Conservation (phyloP, 2,329 filamentous ascomycete species). For the Lasiodiplodia citricola region DNA sequence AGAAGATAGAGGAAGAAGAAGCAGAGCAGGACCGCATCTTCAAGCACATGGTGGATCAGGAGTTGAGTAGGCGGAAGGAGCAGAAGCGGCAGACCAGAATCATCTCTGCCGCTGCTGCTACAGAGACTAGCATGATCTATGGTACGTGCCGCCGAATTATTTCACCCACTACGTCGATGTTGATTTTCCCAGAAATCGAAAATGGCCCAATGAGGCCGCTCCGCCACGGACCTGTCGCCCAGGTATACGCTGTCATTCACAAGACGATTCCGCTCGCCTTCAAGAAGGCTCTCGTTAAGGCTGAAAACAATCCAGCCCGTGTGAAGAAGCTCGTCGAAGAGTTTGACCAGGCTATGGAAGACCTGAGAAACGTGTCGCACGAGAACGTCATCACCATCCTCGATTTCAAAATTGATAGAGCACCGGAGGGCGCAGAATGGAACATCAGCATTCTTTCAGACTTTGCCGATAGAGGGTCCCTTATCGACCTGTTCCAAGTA, state of each 20-base stretch:
- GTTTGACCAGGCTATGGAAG: conserved; percentile 77
- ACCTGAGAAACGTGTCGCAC: conserved; percentile 75
- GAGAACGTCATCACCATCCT: conserved; percentile 78
- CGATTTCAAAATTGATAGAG: conserved; percentile 75
- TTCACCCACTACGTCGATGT: conserved; percentile 68
- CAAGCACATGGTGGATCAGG: conserved; percentile 73
- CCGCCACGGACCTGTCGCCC: conserved; percentile 64
- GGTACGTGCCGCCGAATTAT: conserved; percentile 6
- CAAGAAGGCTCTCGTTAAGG: conserved; percentile 50
- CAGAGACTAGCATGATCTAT: neutral
- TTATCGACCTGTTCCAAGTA: conserved; percentile 81
- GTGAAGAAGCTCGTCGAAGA: conserved; percentile 78
- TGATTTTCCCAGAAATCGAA: conserved; percentile 68
- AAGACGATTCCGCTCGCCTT: conserved; percentile 64
- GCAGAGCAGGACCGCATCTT: conserved; percentile 74
- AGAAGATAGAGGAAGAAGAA: conserved; percentile 53
- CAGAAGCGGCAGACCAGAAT: conserved; percentile 61
- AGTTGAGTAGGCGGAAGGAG: conserved; percentile 71
- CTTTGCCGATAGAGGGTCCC: conserved; percentile 78
- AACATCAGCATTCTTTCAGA: conserved; percentile 77
- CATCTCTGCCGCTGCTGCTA: conserved; percentile 40
- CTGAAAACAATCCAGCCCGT: conserved; percentile 66
- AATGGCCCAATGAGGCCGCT: conserved; percentile 36
- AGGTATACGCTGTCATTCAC: conserved; percentile 74
- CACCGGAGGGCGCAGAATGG: conserved; percentile 58